A percentile compares a stretch with the other conserved stretches of the same genome.
phyloP scores from a whole-genome alignment of 495 filamentous ascomycete species.

The Extremus antarcticus region DNA sequence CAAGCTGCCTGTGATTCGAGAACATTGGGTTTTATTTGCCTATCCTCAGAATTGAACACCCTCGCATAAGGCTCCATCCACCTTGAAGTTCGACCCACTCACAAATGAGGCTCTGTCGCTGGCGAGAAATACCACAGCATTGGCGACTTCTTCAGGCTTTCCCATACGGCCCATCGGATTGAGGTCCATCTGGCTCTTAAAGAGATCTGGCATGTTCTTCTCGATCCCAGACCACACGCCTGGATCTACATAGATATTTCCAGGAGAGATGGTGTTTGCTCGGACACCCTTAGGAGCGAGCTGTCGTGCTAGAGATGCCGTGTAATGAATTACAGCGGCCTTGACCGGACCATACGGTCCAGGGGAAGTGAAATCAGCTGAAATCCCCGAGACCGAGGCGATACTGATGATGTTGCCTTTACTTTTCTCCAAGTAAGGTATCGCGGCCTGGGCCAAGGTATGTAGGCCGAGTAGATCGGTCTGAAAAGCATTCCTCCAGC shows the following conservation, averaged over 20 bases:
- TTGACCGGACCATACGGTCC: constrained; percentile 17
- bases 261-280: constrained; percentile 14
- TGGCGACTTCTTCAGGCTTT: constrained; percentile 18
- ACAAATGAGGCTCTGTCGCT: constrained; percentile 15
- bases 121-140: constrained; percentile 16
- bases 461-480: constrained; percentile 9
- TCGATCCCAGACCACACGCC: constrained; percentile 12
- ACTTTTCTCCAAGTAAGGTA: constrained; percentile 14
- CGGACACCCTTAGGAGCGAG: constrained; percentile 17
- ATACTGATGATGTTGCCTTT: constrained; percentile 18
- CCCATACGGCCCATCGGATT: constrained; percentile 21
- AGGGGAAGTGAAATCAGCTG: constrained; percentile 18
- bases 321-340: constrained; percentile 17
- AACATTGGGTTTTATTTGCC: no score
- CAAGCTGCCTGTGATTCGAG: no score
- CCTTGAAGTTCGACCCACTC: constrained; percentile 7
- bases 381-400: constrained; percentile 12
- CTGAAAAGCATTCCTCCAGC: constrained; percentile 12
- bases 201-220: constrained; percentile 6
- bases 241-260: constrained; percentile 18
- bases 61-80: constrained; percentile 14
- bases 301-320: constrained; percentile 8
- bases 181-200: constrained; percentile 13
- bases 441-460: constrained; percentile 3
- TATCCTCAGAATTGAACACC: constrained; percentile 13